Conservation (phyloP, 1,284 basidiomycete species). For the Exobasidium rhododendri region DNA sequence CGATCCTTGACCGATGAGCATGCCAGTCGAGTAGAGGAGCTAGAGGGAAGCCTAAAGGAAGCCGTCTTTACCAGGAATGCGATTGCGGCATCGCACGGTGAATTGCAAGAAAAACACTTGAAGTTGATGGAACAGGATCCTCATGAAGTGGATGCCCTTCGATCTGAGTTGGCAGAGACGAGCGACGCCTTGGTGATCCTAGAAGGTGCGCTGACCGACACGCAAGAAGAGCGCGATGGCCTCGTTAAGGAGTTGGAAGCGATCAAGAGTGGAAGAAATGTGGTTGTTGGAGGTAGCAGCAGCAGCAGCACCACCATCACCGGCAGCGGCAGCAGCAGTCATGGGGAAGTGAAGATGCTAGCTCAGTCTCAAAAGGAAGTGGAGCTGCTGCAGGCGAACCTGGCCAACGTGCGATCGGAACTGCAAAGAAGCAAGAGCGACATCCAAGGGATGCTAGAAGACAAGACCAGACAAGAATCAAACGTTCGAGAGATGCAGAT, state of each 20-base stretch:
- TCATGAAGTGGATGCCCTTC: slow-evolving; percentile 67
- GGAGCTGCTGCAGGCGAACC: slow-evolving; percentile 69
- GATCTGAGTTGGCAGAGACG: slow-evolving; percentile 55
- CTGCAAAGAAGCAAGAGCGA: slow-evolving; percentile 62
- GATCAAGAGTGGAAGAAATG: slow-evolving; percentile 22
- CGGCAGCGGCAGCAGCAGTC: too few relatives aligned
- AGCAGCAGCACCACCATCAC: too few relatives aligned
- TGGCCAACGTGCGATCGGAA: slow-evolving; percentile 59
- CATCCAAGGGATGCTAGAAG: slow-evolving; percentile 70
- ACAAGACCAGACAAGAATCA: slow-evolving; percentile 61
- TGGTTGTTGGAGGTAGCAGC: background rate
- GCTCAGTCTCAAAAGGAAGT: slow-evolving; percentile 60
- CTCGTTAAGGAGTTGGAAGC: slow-evolving; percentile 46
- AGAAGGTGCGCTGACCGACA: slow-evolving; percentile 53
- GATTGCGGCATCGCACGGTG: slow-evolving; percentile 18
- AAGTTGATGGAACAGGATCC: slow-evolving; percentile 33
- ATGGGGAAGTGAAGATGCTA: slow-evolving; percentile 55
- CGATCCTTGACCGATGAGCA: slow-evolving; percentile 22
- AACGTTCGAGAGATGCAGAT: slow-evolving; percentile 32
- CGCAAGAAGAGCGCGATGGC: slow-evolving; percentile 54
- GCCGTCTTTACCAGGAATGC: slow-evolving; percentile 13
- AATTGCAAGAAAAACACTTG: slow-evolving; percentile 29
- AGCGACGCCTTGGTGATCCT: slow-evolving; percentile 53
- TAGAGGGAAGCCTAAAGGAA: slow-evolving; percentile 9
- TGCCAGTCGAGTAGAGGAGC: slow-evolving; percentile 2